Evolutionary conservation across 2,329 filamentous ascomycete species (phyloP), one percentile per base, ranked within the genome.

Genomic region (Knoxdaviesia proteae): DNA sequence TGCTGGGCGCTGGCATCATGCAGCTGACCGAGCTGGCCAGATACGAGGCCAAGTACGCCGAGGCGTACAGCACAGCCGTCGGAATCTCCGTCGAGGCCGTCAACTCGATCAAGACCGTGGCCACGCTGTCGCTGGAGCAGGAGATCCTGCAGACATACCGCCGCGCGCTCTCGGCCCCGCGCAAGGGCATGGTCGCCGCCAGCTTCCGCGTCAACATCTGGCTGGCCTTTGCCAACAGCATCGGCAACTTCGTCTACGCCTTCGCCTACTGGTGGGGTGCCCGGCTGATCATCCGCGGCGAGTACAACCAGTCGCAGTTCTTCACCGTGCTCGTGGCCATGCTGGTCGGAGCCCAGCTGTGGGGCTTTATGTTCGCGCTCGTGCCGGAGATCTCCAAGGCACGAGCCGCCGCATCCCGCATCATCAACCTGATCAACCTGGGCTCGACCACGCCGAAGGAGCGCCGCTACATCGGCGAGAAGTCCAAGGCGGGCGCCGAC

Each of bases 241-340:
- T 69, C 7, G 70, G 74, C 20, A 80, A 78, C 51, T 65, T 81
- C 41, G 71, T 84, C 31, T 82, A 84, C 51, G 77, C 79, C 0
- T 69, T 87, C 43, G 77, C 79, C 0, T 86, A 84, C 57, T 87
- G 80, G 78, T 87, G 80, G 79, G 80, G 80, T 4, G 69, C 79
- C 0, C 77, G 72, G 50, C 72, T 75, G 47, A 81, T 86, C 46
- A 68, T 76, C 42, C 64, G 68, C 37, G 79, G 80, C 5, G 61
- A 71, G 44, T 79, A 79, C 49, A 64, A 60, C 3, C 70, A 69
- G 38, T 71, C 75, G 33, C 69, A 80, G n/a, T 86, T 84, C 59
- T 76, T 86, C 55, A 79, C 82, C 50, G 77, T 86, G 6, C 64
- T 84, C 4, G 67, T 80, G 5, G 68, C 79, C 5, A 69, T 87